A percentile compares a stretch with the other conserved stretches of the same genome.
Conservation (phyloP, 192 early-diverging fungal genomes). For the Pilaira anomala region DNA sequence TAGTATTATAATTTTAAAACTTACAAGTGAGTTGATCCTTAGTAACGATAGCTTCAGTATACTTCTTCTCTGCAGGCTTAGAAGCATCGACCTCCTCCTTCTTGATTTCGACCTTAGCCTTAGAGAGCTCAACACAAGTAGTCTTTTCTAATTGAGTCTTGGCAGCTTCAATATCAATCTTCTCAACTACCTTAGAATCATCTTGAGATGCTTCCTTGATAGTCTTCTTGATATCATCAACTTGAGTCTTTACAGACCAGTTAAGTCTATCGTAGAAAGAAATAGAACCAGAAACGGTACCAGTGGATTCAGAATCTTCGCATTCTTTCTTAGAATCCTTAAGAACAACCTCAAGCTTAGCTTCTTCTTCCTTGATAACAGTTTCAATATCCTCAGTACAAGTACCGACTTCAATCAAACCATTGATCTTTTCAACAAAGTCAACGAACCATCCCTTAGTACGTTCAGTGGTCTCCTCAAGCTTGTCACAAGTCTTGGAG, state of each 20-base stretch:
- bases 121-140: not conserved
- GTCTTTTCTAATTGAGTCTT: not conserved
- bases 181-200: conserved; percentile 1
- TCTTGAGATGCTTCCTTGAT: conserved; percentile 3
- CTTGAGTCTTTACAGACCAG: not conserved
- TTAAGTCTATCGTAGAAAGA: conserved; percentile 1
- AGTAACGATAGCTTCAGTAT: not conserved
- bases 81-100: not conserved
- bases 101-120: conserved; percentile 5
- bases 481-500: not conserved
- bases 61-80: conserved; percentile 1
- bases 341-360: not conserved
- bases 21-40: not conserved
- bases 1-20: not conserved
- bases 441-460: conserved; percentile 3
- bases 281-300: not conserved
- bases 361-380: conserved; percentile 2
- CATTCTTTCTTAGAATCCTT: not conserved
- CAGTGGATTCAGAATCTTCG: not conserved
- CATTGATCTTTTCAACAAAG: not conserved
- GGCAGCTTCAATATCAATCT: not conserved
- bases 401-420: not conserved
- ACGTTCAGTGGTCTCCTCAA: not conserved
- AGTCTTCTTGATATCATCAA: conserved; percentile 1
- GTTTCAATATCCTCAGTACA: conserved; percentile 8